Conservation (phyloP, 129 eudicot species). For the Tagetes patula region DNA sequence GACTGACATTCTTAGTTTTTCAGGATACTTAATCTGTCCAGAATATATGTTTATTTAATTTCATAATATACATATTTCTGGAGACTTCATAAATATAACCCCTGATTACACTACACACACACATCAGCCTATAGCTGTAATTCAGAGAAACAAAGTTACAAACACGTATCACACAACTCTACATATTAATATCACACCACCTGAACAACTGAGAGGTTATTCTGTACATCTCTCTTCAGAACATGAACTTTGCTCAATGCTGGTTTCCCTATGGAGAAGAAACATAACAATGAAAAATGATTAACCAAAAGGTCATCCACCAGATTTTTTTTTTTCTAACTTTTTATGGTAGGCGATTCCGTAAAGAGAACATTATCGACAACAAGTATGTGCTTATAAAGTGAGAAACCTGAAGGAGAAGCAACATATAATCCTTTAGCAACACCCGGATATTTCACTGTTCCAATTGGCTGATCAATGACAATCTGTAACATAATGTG, state of each 20-base stretch:
- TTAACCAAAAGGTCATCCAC: not conserved
- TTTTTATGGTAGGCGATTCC: not conserved
- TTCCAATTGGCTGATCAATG: conserved; percentile 82
- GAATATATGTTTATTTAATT: not conserved
- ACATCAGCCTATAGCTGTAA: not conserved
- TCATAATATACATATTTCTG: conserved; percentile 10
- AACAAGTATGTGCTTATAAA: conserved; percentile 19
- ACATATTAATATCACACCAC: conserved; percentile 29
- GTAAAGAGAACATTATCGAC: not conserved
- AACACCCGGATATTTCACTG: conserved; percentile 77
- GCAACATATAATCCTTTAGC: conserved; percentile 97
- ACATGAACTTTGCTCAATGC: conserved; percentile 86
- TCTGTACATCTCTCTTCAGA: conserved; percentile 65
- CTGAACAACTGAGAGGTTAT: conserved; percentile 72
- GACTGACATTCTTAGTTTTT: not conserved
- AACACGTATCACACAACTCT: conserved; percentile 14
- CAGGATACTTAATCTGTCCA: not conserved
- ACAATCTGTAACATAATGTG: conserved; percentile 47
- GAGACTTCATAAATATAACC: not conserved
- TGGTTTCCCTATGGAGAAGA: conserved; percentile 63
- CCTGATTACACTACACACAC: not conserved
- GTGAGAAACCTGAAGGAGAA: conserved; percentile 63
- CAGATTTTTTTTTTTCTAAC: not conserved
- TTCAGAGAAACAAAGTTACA: not conserved
- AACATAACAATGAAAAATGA: conserved; percentile 14